Percentiles rank a stretch among this genome's conserved stretches.
Evolutionary conservation across 208 protist genomes (phyloP).

Genomic region (Crithidia expoeki): DNA sequence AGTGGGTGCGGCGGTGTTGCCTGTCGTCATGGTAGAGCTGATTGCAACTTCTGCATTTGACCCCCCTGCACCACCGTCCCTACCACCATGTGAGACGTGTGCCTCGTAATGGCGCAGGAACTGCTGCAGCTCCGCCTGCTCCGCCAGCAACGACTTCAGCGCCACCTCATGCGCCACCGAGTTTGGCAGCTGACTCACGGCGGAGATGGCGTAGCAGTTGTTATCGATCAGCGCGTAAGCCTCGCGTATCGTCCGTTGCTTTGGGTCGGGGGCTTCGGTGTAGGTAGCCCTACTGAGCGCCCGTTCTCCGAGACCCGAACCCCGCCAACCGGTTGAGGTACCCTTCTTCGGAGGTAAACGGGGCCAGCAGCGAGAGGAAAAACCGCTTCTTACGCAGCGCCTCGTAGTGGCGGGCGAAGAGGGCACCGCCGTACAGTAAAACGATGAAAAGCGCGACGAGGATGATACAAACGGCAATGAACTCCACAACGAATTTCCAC

Average conservation of each 20-base stretch:
- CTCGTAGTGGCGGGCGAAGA: slow-evolving; percentile 23
- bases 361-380: slow-evolving; percentile 38
- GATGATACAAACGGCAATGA: slow-evolving; percentile 16
- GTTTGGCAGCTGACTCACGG: slow-evolving; percentile 41
- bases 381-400: slow-evolving; percentile 25
- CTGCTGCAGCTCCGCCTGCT: slow-evolving; percentile 39
- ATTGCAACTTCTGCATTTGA: background rate
- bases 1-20: background rate
- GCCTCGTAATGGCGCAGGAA: slow-evolving; percentile 43
- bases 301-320: slow-evolving; percentile 40
- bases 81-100: slow-evolving; percentile 27
- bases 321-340: slow-evolving; percentile 39
- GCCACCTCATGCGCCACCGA: slow-evolving; percentile 39
- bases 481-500: slow-evolving; percentile 23
- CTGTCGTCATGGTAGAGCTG: background rate
- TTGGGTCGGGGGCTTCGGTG: slow-evolving; percentile 30
- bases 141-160: slow-evolving; percentile 34
- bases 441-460: slow-evolving; percentile 23
- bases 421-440: slow-evolving; percentile 30
- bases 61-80: too few relatives aligned
- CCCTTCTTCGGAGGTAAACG: slow-evolving; percentile 39
- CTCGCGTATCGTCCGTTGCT: slow-evolving; percentile 38
- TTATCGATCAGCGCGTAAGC: slow-evolving; percentile 54
- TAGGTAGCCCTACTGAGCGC: slow-evolving; percentile 15
- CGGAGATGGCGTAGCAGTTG: slow-evolving; percentile 38